Conservation (phyloP, 208 protist genomes). For the Leishmania arabica region DNA sequence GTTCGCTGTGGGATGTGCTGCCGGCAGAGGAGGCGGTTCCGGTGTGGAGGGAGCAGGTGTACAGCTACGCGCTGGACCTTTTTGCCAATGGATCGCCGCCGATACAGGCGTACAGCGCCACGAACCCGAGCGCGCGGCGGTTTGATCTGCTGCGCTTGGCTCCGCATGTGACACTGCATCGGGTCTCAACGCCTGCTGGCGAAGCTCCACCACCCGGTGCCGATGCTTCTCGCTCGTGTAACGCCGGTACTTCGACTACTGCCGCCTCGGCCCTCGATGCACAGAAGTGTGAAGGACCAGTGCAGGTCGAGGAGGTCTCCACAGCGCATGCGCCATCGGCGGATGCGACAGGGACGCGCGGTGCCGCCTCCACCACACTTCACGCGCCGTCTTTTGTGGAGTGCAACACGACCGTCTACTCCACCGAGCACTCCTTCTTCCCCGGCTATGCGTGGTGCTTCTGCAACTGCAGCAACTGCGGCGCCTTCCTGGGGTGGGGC, state of each 20-base stretch:
- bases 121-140: constrained; percentile 59
- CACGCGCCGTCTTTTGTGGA: constrained; percentile 24
- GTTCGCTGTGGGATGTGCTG: constrained; percentile 50
- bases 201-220: neutral
- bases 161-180: constrained; percentile 21
- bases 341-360: neutral
- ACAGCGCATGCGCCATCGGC: neutral
- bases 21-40: constrained; percentile 27
- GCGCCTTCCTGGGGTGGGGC: constrained; percentile 79
- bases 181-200: neutral
- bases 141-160: constrained; percentile 77
- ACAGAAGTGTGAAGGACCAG: neutral
- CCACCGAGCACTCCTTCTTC: constrained; percentile 80
- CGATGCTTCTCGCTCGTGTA: neutral
- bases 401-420: constrained; percentile 42
- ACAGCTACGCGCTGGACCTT: constrained; percentile 79
- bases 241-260: neutral
- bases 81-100: constrained; percentile 42
- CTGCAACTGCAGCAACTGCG: constrained; percentile 53
- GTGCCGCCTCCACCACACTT: neutral
- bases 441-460: constrained; percentile 75
- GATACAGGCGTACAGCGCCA: constrained; percentile 81
- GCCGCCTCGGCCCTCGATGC: neutral
- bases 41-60: constrained; percentile 60
- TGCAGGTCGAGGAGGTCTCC: neutral